Conservation (phyloP, 345 rosid genomes). For the Eucalyptus sideroxylon region DNA sequence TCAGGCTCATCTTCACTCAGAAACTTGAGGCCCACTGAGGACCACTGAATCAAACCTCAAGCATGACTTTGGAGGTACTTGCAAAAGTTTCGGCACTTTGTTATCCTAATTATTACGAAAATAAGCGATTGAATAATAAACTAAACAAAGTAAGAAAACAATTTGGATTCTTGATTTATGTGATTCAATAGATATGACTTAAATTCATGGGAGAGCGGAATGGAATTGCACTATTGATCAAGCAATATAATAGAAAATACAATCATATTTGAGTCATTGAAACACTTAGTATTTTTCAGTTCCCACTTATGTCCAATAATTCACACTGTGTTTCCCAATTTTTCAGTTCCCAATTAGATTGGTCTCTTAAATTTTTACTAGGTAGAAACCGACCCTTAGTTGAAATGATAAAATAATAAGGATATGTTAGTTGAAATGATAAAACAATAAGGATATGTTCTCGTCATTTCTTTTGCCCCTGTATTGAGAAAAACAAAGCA, state of each 20-base stretch:
- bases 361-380: background rate
- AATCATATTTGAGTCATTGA: background rate
- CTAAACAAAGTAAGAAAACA: background rate
- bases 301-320: background rate
- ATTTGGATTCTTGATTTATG: background rate
- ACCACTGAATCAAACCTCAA: background rate
- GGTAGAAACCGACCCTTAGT: background rate
- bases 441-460: background rate
- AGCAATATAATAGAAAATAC: fast-evolving
- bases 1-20: background rate
- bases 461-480: background rate
- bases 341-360: background rate
- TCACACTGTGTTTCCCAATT: background rate
- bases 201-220: fast-evolving
- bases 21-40: background rate
- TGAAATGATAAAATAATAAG: too few relatives aligned
- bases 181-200: background rate
- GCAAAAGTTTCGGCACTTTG: background rate
- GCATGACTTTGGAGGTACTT: background rate
- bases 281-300: background rate
- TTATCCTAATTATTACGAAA: too few relatives aligned
- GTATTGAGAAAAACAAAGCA: background rate
- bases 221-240: background rate
- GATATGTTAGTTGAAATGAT: background rate
- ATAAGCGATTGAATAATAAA: background rate